Conservation (phyloP, 2,329 filamentous ascomycete species). For the Alternaria postmessia region DNA sequence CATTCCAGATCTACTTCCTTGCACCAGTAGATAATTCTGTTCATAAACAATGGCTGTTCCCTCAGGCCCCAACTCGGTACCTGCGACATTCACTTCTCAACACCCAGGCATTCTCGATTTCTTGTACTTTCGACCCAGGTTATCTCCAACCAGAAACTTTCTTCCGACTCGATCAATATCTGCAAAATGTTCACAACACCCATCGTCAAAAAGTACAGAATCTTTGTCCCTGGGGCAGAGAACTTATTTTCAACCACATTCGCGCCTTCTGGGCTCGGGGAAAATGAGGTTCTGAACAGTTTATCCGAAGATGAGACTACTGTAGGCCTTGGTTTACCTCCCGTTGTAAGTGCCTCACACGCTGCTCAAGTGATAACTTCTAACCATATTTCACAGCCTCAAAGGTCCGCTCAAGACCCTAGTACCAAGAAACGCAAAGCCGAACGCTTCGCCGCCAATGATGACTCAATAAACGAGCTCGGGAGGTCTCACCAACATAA, state of each 20-base stretch:
- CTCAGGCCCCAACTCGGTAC: neutral
- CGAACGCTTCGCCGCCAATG: neutral
- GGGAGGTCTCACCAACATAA: neutral
- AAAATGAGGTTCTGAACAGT: neutral
- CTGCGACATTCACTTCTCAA: neutral
- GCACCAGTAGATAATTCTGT: neutral
- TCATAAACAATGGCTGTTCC: neutral
- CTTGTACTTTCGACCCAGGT: neutral
- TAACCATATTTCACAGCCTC: neutral
- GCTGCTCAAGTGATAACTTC: fast-evolving
- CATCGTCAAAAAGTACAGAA: neutral
- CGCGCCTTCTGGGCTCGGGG: neutral
- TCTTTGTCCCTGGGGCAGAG: fast-evolving
- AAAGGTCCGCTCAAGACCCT: neutral
- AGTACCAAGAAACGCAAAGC: neutral
- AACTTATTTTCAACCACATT: fast-evolving
- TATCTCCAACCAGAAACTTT: neutral
- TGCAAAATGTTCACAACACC: neutral
- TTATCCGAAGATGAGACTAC: neutral
- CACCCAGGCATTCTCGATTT: neutral
- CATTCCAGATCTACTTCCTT: fast-evolving
- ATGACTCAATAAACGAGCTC: fast-evolving
- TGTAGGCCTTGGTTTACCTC: neutral
- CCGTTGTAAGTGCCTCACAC: neutral
- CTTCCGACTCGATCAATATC: neutral